Evolutionary conservation across 1,139 yeast genomes (phyloP).

Genomic region (Suhomyces maxii): DNA sequence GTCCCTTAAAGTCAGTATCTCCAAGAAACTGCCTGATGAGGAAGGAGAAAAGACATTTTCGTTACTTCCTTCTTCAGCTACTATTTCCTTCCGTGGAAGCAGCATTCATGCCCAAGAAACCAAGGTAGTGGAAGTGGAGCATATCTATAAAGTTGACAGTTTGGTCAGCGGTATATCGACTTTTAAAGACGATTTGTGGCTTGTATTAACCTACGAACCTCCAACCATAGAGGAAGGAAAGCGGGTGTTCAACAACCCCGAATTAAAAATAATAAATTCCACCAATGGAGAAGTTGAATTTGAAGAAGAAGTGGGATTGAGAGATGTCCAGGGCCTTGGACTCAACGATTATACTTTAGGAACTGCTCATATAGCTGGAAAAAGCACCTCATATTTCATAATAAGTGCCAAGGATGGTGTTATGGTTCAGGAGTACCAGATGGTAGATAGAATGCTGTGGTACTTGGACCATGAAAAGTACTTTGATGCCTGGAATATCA

Average conservation of each 20-base stretch:
- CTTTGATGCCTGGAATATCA: conserved; percentile 75
- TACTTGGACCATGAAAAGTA: conserved; percentile 53
- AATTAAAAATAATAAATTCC: conserved; percentile 66
- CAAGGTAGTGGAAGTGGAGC: conserved; percentile 57
- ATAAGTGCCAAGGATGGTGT: conserved; percentile 84
- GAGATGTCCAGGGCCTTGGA: conserved; percentile 60
- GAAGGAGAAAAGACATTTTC: conserved; percentile 6
- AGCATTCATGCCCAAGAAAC: conserved; percentile 38
- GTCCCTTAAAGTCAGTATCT: conserved; percentile 56
- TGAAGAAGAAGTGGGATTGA: conserved; percentile 77
- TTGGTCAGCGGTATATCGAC: conserved; percentile 78
- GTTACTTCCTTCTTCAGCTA: conserved; percentile 65
- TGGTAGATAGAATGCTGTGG: conserved; percentile 76
- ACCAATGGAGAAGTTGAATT: conserved; percentile 72
- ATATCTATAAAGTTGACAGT: conserved; percentile 55
- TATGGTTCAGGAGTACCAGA: conserved; percentile 65
- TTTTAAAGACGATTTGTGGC: conserved; percentile 64
- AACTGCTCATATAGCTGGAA: conserved; percentile 35
- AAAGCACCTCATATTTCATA: conserved; percentile 55
- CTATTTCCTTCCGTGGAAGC: conserved; percentile 53
- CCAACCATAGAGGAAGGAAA: conserved; percentile 34
- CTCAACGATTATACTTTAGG: conserved; percentile 77
- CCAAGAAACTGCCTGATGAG: conserved; percentile 3
- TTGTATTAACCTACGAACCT: conserved; percentile 58
- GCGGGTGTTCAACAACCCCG: conserved; percentile 53